Evolutionary conservation across 1,139 yeast genomes (phyloP).

Genomic region (Hansenula lynferdii): DNA sequence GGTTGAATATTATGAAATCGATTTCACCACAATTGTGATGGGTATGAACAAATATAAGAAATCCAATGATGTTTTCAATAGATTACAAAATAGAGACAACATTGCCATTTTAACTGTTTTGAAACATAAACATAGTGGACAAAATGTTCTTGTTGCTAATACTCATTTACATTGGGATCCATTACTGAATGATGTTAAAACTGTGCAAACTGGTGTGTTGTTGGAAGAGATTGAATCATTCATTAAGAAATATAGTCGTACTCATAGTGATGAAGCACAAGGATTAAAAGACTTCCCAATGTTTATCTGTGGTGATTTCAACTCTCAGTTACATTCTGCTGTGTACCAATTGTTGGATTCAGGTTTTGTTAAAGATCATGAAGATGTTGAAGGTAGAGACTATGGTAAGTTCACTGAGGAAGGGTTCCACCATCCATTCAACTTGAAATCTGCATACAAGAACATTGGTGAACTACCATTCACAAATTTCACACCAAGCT

Average conservation of each 20-base stretch:
- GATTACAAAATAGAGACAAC: slow-evolving; percentile 95
- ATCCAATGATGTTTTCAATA: slow-evolving; percentile 90
- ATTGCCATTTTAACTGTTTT: slow-evolving; percentile 79
- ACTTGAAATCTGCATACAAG: slow-evolving; percentile 81
- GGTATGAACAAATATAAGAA: slow-evolving; percentile 85
- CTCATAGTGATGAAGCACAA: slow-evolving; percentile 35
- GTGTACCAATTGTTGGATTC: slow-evolving; percentile 86
- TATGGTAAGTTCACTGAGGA: slow-evolving; percentile 90
- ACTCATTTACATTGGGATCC: slow-evolving; percentile 99
- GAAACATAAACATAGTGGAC: slow-evolving; percentile 70
- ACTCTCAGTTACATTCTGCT: slow-evolving; percentile 82
- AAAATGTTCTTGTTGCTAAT: slow-evolving; percentile 69
- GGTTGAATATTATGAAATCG: slow-evolving; percentile 68
- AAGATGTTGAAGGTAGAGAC: slow-evolving; percentile 79
- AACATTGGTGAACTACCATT: slow-evolving; percentile 87
- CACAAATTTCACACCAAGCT: slow-evolving; percentile 90
- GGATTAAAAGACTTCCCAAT: slow-evolving; percentile 67
- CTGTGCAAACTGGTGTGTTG: slow-evolving; percentile 90
- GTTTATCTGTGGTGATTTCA: slow-evolving; percentile 92
- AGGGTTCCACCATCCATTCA: slow-evolving; percentile 78
- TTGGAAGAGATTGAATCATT: slow-evolving; percentile 78
- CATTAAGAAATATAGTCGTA: slow-evolving; percentile 43
- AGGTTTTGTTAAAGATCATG: slow-evolving; percentile 70
- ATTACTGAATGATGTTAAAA: slow-evolving; percentile 89
- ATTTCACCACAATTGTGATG: slow-evolving; percentile 85